Conservation (phyloP, 257 asterid species). For the Craterostigma plantagineum region DNA sequence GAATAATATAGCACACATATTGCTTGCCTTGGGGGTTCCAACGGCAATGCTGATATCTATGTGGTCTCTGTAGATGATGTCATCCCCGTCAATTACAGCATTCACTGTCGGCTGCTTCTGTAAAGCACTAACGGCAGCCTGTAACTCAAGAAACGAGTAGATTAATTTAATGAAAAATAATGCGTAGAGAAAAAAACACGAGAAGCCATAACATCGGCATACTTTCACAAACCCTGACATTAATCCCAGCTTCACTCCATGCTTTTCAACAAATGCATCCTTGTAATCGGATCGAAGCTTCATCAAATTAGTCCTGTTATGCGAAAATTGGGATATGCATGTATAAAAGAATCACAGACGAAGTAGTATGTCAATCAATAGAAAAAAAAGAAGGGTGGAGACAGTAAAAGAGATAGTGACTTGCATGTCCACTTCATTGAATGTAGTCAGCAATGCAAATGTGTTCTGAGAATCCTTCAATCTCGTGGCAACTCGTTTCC, state of each 20-base stretch:
- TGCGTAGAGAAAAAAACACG: background rate
- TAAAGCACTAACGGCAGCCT: constrained; percentile 94
- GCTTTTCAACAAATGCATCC: constrained; percentile 84
- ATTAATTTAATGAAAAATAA: constrained; percentile 4
- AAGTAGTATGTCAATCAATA: no score
- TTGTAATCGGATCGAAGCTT: constrained; percentile 93
- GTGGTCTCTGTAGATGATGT: constrained; percentile 84
- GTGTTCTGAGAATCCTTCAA: constrained; percentile 98
- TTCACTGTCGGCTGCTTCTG: constrained; percentile 91
- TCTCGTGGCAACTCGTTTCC: constrained; percentile 86
- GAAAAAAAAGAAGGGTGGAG: no score
- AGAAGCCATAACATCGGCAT: constrained; percentile 7
- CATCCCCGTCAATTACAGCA: constrained; percentile 98
- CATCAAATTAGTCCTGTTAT: constrained; percentile 90
- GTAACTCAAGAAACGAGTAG: constrained; percentile 12
- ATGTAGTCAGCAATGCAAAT: constrained; percentile 87
- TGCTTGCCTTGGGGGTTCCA: constrained; percentile 93
- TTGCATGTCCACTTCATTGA: constrained; percentile 98
- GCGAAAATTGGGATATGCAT: background rate
- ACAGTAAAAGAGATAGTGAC: constrained; percentile 6
- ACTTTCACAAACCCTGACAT: constrained; percentile 96
- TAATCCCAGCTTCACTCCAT: constrained; percentile 90
- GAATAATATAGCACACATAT: background rate
- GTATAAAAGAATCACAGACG: background rate
- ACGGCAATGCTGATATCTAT: constrained; percentile 94